Evolutionary conservation across 78 protist genomes (phyloP).

Genomic region (Dictyostelium purpureum): DNA sequence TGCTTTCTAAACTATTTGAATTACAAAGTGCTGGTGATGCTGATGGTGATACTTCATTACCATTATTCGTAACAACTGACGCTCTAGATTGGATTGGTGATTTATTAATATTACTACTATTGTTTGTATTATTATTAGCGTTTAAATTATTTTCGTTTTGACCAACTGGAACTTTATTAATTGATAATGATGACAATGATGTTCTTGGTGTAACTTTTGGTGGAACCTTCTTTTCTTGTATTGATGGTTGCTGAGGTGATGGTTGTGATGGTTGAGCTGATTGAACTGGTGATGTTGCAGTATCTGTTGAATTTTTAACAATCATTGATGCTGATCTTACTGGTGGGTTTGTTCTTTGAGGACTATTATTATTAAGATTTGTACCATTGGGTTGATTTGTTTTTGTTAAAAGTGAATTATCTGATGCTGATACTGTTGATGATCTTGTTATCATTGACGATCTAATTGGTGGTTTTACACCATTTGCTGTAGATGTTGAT

Average conservation of each 20-base stretch:
- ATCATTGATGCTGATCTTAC: constrained; percentile 30
- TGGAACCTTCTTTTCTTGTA: constrained; percentile 3
- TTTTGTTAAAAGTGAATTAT: background rate
- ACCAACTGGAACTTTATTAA: background rate
- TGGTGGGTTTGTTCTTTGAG: constrained; percentile 41
- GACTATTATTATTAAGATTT: no score
- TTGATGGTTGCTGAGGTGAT: background rate
- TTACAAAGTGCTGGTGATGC: background rate
- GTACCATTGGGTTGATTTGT: background rate
- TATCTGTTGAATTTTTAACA: background rate
- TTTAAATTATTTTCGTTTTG: no score
- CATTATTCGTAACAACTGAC: background rate
- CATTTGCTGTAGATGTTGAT: background rate
- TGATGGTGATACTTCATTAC: background rate
- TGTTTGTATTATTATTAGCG: no score
- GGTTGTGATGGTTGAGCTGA: background rate
- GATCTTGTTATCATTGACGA: constrained; percentile 4
- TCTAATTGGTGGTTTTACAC: background rate
- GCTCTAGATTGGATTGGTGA: background rate
- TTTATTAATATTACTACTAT: background rate
- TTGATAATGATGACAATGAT: constrained; percentile 8
- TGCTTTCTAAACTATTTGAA: background rate
- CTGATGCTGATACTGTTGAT: constrained; percentile 16
- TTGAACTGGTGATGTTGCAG: background rate
- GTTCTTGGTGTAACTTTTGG: constrained; percentile 43